A percentile compares a stretch with the other conserved stretches of the same genome.
Conservation (phyloP, 768 basidiomycete species). For the Leccinum aurantiacum region DNA sequence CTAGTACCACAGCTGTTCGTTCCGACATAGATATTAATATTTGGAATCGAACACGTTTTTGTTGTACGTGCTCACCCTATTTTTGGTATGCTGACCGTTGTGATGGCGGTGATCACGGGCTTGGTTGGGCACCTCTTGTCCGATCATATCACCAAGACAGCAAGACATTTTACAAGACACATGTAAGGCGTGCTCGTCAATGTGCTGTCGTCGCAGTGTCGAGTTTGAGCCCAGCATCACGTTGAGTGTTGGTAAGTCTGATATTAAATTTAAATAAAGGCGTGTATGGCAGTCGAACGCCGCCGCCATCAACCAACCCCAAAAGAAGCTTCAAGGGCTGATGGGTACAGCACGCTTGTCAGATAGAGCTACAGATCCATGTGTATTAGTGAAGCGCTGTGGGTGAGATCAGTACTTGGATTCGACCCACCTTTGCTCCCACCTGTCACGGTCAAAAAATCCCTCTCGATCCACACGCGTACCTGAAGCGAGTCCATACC, state of each 20-base stretch:
- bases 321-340: constrained; percentile 12
- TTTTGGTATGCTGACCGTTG: background rate
- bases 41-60: constrained; percentile 1
- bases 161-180: background rate
- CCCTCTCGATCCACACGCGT: background rate
- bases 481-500: constrained; percentile 11
- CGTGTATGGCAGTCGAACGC: background rate
- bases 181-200: background rate
- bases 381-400: background rate
- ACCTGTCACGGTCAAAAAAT: background rate
- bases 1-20: constrained; percentile 9
- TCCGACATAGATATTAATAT: constrained; percentile 9
- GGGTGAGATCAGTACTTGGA: background rate
- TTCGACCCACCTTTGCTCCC: background rate
- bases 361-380: background rate
- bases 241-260: constrained; percentile 2
- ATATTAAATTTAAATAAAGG: background rate
- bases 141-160: constrained; percentile 1
- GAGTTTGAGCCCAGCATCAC: too few relatives aligned
- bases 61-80: background rate
- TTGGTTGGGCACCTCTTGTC: background rate
- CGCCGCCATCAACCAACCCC: constrained; percentile 12
- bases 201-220: background rate
- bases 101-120: background rate
- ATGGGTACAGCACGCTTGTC: background rate